phyloP scores from a whole-genome alignment of 352 stramenopile species.

The Pythium insidiosum region DNA sequence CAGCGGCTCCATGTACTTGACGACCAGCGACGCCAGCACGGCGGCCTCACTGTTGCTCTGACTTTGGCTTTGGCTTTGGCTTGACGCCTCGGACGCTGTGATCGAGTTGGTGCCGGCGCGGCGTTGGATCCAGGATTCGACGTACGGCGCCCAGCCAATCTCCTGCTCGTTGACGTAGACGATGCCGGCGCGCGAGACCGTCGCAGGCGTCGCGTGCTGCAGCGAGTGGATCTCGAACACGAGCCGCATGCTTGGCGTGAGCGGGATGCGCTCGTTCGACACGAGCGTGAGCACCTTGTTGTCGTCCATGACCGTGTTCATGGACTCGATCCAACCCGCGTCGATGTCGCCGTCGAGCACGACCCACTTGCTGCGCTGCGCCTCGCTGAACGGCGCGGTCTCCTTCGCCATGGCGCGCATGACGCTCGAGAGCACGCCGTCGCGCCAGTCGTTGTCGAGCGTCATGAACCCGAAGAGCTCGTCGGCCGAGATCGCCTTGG shows the following conservation, averaged over 20 bases:
- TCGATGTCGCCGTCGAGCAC: conserved; percentile 94
- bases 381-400: conserved; percentile 68
- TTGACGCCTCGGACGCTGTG: neutral
- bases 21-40: conserved; percentile 86
- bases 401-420: conserved; percentile 97
- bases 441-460: conserved; percentile 96
- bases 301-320: conserved; percentile 90
- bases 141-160: conserved; percentile 91
- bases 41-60: conserved; percentile 79
- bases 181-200: conserved; percentile 94
- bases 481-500: conserved; percentile 90
- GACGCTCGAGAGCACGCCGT: conserved; percentile 93
- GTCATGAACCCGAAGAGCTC: conserved; percentile 96
- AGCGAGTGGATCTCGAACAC: conserved; percentile 97
- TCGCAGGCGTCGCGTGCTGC: conserved; percentile 94
- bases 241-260: conserved; percentile 94
- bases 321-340: conserved; percentile 92
- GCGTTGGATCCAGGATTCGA: conserved; percentile 90
- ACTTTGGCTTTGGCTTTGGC: conserved; percentile 26
- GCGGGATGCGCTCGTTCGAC: conserved; percentile 95
- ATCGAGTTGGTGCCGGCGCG: conserved; percentile 12
- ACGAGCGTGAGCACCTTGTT: conserved; percentile 95
- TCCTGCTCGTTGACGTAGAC: conserved; percentile 93
- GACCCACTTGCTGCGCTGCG: conserved; percentile 87
- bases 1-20: conserved; percentile 89